Conservation (phyloP, 1,139 yeast genomes). For the Williopsis jadinii region DNA sequence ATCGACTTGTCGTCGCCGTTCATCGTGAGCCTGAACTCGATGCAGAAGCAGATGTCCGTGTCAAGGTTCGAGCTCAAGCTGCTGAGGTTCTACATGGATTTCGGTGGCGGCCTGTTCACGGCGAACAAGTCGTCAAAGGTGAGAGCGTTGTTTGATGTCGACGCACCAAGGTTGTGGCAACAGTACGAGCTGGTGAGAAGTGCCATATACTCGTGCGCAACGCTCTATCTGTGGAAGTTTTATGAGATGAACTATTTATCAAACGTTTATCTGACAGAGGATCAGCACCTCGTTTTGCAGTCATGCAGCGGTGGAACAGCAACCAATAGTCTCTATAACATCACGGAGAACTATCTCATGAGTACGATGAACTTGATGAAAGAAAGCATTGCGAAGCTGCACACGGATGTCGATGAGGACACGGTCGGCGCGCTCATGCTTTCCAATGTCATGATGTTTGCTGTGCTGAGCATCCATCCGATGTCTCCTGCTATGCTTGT, state of each 20-base stretch:
- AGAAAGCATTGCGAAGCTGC: slow-evolving; percentile 3
- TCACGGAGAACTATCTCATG: slow-evolving; percentile 9
- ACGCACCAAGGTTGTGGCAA: slow-evolving; percentile 14
- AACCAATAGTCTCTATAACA: slow-evolving; percentile 6
- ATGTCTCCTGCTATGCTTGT: slow-evolving; percentile 9
- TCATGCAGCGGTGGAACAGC: slow-evolving; percentile 3
- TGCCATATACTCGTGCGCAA: slow-evolving; percentile 15
- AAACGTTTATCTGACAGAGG: slow-evolving; percentile 10
- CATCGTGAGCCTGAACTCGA: slow-evolving; percentile 11
- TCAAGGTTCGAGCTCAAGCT: slow-evolving; percentile 14
- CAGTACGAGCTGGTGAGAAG: slow-evolving; percentile 10
- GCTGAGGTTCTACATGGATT: slow-evolving; percentile 14
- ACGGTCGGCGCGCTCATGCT: slow-evolving; percentile 10
- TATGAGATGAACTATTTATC: slow-evolving; percentile 11
- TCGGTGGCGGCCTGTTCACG: slow-evolving; percentile 17
- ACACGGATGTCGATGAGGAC: neutral
- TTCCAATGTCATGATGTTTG: slow-evolving; percentile 15
- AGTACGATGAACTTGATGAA: slow-evolving; percentile 4
- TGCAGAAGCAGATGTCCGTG: slow-evolving; percentile 9
- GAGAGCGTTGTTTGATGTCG: slow-evolving; percentile 11
- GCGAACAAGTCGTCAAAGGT: slow-evolving; percentile 7
- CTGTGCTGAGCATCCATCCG: slow-evolving; percentile 17
- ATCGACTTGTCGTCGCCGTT: neutral
- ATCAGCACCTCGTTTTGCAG: slow-evolving; percentile 7
- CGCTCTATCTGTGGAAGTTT: slow-evolving; percentile 14